Conservation (phyloP, 306 rosid species). For the Leucaena leucocephala region DNA sequence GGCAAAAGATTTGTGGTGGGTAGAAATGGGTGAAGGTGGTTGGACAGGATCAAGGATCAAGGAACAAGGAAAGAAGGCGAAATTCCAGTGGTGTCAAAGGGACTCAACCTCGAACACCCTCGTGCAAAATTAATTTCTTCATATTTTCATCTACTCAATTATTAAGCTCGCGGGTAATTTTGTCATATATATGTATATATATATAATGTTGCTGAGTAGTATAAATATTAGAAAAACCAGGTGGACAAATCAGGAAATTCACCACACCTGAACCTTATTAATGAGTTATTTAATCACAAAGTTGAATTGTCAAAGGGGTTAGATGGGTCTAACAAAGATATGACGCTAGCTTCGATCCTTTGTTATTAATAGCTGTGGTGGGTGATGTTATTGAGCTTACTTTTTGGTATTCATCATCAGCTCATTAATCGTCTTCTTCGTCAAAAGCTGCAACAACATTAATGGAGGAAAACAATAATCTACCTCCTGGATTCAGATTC, state of each 20-base stretch:
- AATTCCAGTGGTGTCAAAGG: slow-evolving; percentile 41
- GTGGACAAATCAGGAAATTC: neutral
- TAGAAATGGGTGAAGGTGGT: slow-evolving; percentile 94
- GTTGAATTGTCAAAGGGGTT: slow-evolving; percentile 66
- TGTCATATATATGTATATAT: slow-evolving; percentile 9
- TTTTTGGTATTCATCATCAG: slow-evolving; percentile 8
- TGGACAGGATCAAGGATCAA: slow-evolving; percentile 58
- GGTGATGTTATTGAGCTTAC: slow-evolving; percentile 42
- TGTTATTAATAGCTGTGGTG: slow-evolving; percentile 50
- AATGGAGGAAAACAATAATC: slow-evolving; percentile 64
- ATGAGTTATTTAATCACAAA: neutral
- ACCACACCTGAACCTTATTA: neutral
- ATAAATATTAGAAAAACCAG: neutral
- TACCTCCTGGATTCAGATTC: slow-evolving; percentile 92
- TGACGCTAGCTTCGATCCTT: slow-evolving; percentile 7
- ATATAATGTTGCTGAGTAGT: neutral
- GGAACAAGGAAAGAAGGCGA: slow-evolving; percentile 45
- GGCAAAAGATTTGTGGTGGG: slow-evolving; percentile 55
- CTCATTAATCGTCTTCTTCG: neutral
- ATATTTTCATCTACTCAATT: slow-evolving; percentile 22
- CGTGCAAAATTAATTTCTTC: slow-evolving; percentile 42
- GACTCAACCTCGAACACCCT: slow-evolving; percentile 47
- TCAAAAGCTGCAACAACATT: neutral
- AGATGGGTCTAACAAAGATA: slow-evolving; percentile 52
- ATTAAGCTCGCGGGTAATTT: slow-evolving; percentile 6